A percentile compares a stretch with the other conserved stretches of the same genome.
These are phyloP conservation scores for Aulographum hederae DNA, from an alignment of 2,329 filamentous ascomycete species.

Conservation along the genomic window DNA sequence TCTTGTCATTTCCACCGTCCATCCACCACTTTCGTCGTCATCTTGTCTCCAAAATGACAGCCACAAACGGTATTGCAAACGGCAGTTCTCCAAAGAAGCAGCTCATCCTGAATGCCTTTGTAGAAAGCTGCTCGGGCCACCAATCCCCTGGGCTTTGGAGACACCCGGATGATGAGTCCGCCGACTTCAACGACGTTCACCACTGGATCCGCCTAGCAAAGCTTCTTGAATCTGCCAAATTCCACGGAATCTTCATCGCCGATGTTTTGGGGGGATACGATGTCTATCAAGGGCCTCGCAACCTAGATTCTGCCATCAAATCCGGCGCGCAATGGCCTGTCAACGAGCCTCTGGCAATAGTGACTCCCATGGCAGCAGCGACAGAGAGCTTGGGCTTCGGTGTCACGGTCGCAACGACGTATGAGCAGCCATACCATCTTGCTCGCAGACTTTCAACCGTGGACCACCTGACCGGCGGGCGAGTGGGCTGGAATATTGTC, in stretches of 20 bases:
- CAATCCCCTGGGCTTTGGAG: slow-evolving; percentile 39
- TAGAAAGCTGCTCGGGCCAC: slow-evolving; percentile 20
- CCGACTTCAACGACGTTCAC: slow-evolving; percentile 28
- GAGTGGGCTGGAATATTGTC: slow-evolving; percentile 30
- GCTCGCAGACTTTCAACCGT: slow-evolving; percentile 46
- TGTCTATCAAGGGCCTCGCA: slow-evolving; percentile 45
- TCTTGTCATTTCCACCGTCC: no score
- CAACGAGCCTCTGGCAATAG: slow-evolving; percentile 43
- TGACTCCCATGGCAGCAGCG: slow-evolving; percentile 49
- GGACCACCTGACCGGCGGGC: slow-evolving; percentile 47
- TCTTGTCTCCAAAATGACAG: no score
- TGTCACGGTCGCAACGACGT: slow-evolving; percentile 48
- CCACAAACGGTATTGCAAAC: no score
- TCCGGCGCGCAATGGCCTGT: slow-evolving; percentile 53
- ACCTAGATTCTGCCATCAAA: slow-evolving; percentile 39
- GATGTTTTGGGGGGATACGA: slow-evolving; percentile 52
- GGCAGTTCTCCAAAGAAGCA: slow-evolving; percentile 14
- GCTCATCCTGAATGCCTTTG: slow-evolving; percentile 24
- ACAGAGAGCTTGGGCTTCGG: slow-evolving; percentile 51
- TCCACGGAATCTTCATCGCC: slow-evolving; percentile 49
- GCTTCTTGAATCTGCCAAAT: slow-evolving; percentile 40
- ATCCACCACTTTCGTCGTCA: no score
- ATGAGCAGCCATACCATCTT: slow-evolving; percentile 50
- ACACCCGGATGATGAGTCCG: slow-evolving; percentile 45
- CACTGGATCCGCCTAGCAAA: slow-evolving; percentile 41